Percentiles rank a stretch among this genome's conserved stretches.
Evolutionary conservation across 495 filamentous ascomycete species (phyloP).

Genomic region (Daldinia grandis): DNA sequence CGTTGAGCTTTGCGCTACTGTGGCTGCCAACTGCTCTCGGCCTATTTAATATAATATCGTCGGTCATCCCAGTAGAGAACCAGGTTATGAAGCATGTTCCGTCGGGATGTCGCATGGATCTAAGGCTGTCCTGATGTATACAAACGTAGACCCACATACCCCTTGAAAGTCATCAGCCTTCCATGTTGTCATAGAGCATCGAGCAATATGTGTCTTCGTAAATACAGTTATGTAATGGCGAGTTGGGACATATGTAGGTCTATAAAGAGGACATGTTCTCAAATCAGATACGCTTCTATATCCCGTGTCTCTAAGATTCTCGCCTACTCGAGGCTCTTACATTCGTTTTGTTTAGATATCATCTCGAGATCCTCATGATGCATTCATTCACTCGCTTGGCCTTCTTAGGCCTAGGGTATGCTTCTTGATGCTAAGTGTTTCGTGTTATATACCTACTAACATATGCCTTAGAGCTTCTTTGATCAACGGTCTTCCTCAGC

Average conservation of each 20-base stretch:
- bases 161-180: conserved; percentile 19
- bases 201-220: conserved; percentile 4
- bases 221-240: neutral
- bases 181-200: conserved; percentile 23
- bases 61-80: neutral
- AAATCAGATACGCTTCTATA: neutral
- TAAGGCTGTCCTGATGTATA: conserved; percentile 24
- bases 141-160: conserved; percentile 24
- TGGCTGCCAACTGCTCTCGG: neutral
- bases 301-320: conserved; percentile 1
- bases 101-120: conserved; percentile 37
- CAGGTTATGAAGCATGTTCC: conserved; percentile 23
- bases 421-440: neutral
- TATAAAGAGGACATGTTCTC: conserved; percentile 29
- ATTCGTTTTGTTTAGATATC: conserved; percentile 30
- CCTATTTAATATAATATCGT: conserved; percentile 19
- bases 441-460: conserved; percentile 29
- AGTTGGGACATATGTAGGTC: neutral
- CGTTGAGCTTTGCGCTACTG: conserved; percentile 22
- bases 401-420: conserved; percentile 41
- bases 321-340: conserved; percentile 26
- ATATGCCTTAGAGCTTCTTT: conserved; percentile 25
- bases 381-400: conserved; percentile 31
- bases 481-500: conserved; percentile 28
- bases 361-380: conserved; percentile 29